Conservation (phyloP, 306 rosid genomes). For the Ceratonia siliqua region DNA sequence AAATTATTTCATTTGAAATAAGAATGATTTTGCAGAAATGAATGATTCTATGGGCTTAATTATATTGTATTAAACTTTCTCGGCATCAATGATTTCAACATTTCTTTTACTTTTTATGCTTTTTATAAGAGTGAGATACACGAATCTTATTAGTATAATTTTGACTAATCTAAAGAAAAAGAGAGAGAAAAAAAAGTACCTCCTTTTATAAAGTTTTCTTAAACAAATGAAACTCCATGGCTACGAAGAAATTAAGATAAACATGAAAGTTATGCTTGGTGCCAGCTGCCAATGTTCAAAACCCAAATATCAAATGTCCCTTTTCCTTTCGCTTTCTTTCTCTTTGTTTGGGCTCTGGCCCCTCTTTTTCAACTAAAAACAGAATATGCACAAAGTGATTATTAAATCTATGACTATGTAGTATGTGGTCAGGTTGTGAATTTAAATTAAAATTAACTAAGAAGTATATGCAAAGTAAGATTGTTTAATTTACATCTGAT, state of each 20-base stretch:
- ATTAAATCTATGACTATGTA: too few relatives aligned
- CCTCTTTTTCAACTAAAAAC: too few relatives aligned
- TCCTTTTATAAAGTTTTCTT: constrained; percentile 8
- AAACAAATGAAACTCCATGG: background rate
- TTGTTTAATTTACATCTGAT: too few relatives aligned
- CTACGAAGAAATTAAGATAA: background rate
- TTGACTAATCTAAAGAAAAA: background rate
- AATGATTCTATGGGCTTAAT: constrained; percentile 21
- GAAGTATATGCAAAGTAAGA: too few relatives aligned
- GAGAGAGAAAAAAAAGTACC: background rate
- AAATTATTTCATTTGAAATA: background rate
- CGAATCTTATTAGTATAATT: background rate
- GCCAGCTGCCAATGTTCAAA: too few relatives aligned
- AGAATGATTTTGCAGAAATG: constrained; percentile 7
- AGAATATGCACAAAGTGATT: too few relatives aligned
- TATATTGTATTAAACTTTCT: constrained; percentile 22
- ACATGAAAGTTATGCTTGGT: background rate
- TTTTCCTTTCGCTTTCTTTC: too few relatives aligned
- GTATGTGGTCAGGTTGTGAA: too few relatives aligned
- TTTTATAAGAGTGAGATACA: background rate
- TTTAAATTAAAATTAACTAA: too few relatives aligned
- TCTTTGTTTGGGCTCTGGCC: too few relatives aligned
- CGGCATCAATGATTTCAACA: constrained; percentile 12
- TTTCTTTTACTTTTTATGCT: constrained; percentile 8
- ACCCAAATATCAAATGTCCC: too few relatives aligned